A percentile compares a stretch with the other conserved stretches of the same genome.
phyloP scores from a whole-genome alignment of 2,329 filamentous ascomycete genomes.

The Fusarium sp. region DNA sequence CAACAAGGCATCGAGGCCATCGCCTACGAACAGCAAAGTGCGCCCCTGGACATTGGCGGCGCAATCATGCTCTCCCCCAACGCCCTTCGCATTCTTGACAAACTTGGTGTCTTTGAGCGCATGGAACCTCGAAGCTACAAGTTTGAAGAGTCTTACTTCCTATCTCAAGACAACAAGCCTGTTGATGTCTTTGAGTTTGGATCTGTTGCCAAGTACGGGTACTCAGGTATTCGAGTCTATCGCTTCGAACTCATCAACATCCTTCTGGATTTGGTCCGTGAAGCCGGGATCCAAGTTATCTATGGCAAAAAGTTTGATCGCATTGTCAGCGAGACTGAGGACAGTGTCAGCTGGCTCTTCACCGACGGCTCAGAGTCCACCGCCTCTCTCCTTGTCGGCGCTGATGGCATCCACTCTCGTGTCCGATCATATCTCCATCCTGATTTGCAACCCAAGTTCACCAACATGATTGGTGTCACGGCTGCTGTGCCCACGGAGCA shows the following conservation, averaged over 20 bases:
- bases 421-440: constrained; percentile 64
- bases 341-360: constrained; percentile 58
- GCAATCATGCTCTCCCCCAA: constrained; percentile 71
- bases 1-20: constrained; percentile 59
- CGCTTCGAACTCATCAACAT: constrained; percentile 61
- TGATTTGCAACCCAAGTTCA: constrained; percentile 59
- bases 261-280: constrained; percentile 54
- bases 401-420: constrained; percentile 69
- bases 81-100: constrained; percentile 63
- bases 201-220: constrained; percentile 59
- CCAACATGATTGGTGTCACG: constrained; percentile 56
- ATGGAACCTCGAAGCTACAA: constrained; percentile 58
- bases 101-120: constrained; percentile 58
- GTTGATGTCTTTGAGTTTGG: constrained; percentile 61
- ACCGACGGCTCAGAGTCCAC: constrained; percentile 53
- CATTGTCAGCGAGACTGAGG: constrained; percentile 53
- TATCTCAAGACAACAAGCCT: constrained; percentile 46
- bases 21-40: constrained; percentile 62
- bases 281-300: constrained; percentile 53
- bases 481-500: constrained; percentile 49
- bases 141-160: constrained; percentile 63
- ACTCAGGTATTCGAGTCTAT: constrained; percentile 64
- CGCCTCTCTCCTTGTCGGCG: constrained; percentile 62
- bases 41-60: constrained; percentile 60
- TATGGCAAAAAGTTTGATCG: constrained; percentile 60